phyloP scores from a whole-genome alignment of 2,329 filamentous ascomycete species.

The Penicillium sp. region DNA sequence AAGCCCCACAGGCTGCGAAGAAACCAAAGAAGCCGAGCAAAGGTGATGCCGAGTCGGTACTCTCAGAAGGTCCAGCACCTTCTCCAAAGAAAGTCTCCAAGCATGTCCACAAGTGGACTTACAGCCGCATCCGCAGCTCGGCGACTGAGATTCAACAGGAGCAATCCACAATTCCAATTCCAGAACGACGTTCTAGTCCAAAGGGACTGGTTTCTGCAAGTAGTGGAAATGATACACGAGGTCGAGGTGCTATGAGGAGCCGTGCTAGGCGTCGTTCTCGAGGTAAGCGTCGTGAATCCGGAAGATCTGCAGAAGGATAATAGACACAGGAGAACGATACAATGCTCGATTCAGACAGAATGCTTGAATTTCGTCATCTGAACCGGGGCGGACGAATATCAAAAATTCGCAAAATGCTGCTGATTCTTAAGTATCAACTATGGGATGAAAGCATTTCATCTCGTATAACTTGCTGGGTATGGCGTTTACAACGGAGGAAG shows the following conservation, averaged over 20 bases:
- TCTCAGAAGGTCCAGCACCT: neutral
- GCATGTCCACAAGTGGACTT: constrained; percentile 19
- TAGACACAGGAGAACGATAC: constrained; percentile 27
- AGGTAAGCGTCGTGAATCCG: constrained; percentile 19
- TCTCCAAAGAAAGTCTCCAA: constrained; percentile 11
- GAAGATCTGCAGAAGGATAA: constrained; percentile 11
- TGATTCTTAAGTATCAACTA: too few species aligned
- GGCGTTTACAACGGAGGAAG: too few species aligned
- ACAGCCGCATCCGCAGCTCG: constrained; percentile 20
- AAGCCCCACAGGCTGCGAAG: neutral
- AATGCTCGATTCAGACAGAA: constrained; percentile 28
- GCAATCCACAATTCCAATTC: neutral
- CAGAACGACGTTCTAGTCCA: constrained; percentile 27
- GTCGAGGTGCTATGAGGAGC: constrained; percentile 9
- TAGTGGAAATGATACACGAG: constrained; percentile 13
- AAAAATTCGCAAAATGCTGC: too few species aligned
- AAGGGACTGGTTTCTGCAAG: constrained; percentile 27
- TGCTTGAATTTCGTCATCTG: constrained; percentile 2
- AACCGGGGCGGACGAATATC: too few species aligned
- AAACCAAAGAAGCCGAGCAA: neutral
- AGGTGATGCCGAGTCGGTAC: neutral
- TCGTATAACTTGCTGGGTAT: too few species aligned
- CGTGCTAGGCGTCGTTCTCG: constrained; percentile 23
- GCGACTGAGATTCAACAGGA: constrained; percentile 9
- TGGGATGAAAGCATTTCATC: too few species aligned